Percentiles rank a stretch among this genome's conserved stretches.
Evolutionary conservation across 192 early-diverging fungal species (phyloP).

Genomic region (Backusella tuberculispora): DNA sequence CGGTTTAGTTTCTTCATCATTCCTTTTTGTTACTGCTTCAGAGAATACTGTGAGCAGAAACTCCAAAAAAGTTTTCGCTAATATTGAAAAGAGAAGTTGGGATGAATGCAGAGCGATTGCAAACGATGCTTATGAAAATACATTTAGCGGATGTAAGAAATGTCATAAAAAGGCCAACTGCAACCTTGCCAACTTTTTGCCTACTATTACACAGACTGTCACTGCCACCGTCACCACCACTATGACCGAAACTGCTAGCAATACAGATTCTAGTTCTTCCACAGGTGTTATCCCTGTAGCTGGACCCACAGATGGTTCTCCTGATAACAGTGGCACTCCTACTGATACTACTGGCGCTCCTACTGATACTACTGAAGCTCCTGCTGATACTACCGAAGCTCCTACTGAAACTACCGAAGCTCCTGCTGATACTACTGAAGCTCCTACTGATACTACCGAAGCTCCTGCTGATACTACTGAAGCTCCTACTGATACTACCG

Average conservation of each 20-base stretch:
- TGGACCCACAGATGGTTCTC: neutral
- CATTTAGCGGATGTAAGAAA: neutral
- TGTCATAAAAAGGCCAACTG: neutral
- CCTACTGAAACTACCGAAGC: neutral
- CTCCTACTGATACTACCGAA: neutral
- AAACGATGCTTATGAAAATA: neutral
- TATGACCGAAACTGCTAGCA: neutral
- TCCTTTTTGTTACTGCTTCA: neutral
- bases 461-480: neutral
- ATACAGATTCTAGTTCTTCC: neutral
- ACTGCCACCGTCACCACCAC: neutral
- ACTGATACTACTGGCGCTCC: neutral
- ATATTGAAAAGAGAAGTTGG: neutral
- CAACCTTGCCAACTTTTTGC: neutral
- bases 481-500: neutral
- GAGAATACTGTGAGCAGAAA: neutral
- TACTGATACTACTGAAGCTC: neutral
- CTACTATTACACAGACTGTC: neutral
- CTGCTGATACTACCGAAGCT: neutral
- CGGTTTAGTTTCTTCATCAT: slow-evolving; percentile 5
- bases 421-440: neutral
- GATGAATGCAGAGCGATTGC: slow-evolving; percentile 3
- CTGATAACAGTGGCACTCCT: neutral
- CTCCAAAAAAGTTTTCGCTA: neutral
- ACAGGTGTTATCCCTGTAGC: neutral